A percentile compares a stretch with the other conserved stretches of the same genome.
These are phyloP conservation scores for Arabidopsis arenosa DNA, from an alignment of 345 rosid genomes.

Conservation along the genomic window DNA sequence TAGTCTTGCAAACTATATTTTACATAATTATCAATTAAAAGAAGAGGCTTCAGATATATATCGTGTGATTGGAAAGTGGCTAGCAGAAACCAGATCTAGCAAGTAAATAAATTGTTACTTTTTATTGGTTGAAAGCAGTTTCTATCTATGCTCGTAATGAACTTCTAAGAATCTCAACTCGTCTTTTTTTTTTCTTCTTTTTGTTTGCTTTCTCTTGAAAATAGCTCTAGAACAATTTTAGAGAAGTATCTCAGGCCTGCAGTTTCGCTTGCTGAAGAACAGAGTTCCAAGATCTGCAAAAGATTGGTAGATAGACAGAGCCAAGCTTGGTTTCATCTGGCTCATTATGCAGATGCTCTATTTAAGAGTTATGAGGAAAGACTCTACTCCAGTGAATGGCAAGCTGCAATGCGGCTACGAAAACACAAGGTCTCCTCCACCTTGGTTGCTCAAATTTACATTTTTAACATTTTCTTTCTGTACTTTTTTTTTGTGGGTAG, in stretches of 20 bases:
- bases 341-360: constrained; percentile 93
- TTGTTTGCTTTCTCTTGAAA: constrained; percentile 32
- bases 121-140: constrained; percentile 23
- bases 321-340: constrained; percentile 87
- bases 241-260: constrained; percentile 95
- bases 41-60: constrained; percentile 77
- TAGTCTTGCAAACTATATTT: constrained; percentile 81
- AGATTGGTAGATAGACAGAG: constrained; percentile 74
- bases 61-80: constrained; percentile 96
- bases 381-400: constrained; percentile 92
- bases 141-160: constrained; percentile 27
- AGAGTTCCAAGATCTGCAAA: constrained; percentile 52
- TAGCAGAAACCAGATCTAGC: constrained; percentile 98
- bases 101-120: constrained; percentile 53
- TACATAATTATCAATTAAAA: constrained; percentile 60
- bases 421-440: constrained; percentile 74
- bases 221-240: constrained; percentile 92
- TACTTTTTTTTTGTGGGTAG: not conserved
- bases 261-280: constrained; percentile 73
- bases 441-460: constrained; percentile 13
- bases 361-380: constrained; percentile 91
- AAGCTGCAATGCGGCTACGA: constrained; percentile 91
- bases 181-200: not conserved
- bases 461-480: constrained; percentile 6
- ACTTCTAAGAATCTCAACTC: constrained; percentile 28